phyloP scores from a whole-genome alignment of 345 rosid species.

The Euclidium syriacum region DNA sequence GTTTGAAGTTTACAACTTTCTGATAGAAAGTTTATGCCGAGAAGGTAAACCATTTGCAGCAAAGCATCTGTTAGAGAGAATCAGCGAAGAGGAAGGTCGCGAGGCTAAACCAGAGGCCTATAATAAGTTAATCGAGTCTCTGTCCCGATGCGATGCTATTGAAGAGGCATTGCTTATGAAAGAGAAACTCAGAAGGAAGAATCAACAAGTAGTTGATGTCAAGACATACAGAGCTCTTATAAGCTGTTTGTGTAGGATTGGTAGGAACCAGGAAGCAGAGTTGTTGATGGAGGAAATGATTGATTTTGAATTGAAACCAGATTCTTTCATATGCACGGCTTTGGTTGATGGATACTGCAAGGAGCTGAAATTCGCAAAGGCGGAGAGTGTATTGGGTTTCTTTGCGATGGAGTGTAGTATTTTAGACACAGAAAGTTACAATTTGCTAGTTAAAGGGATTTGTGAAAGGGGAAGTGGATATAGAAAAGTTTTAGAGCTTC shows the following conservation, averaged over 20 bases:
- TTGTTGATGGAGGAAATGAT: conserved; percentile 62
- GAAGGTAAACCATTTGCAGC: conserved; percentile 84
- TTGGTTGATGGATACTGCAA: conserved; percentile 54
- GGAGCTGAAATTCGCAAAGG: conserved; percentile 45
- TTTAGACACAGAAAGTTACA: conserved; percentile 56
- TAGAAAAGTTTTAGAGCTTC: conserved; percentile 47
- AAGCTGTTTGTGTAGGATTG: conserved; percentile 44
- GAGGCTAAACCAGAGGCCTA: conserved; percentile 38
- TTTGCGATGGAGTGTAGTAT: conserved; percentile 56
- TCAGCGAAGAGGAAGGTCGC: conserved; percentile 37
- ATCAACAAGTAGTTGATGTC: conserved; percentile 24
- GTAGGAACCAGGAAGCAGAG: conserved; percentile 47
- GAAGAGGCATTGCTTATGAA: conserved; percentile 54
- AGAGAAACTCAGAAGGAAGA: conserved; percentile 39
- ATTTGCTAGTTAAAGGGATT: conserved; percentile 35
- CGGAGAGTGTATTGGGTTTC: conserved; percentile 46
- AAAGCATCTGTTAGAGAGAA: conserved; percentile 52
- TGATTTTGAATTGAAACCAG: conserved; percentile 44
- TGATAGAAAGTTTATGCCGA: conserved; percentile 51
- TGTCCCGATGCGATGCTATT: conserved; percentile 39
- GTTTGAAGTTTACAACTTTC: conserved; percentile 40
- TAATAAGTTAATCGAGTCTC: conserved; percentile 46
- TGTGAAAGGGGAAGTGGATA: conserved; percentile 44
- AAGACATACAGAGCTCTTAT: conserved; percentile 51
- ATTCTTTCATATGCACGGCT: conserved; percentile 46